Base-by-base conservation (phyloP, 805 yeast genomes). In the Lipomyces kockii region DNA sequence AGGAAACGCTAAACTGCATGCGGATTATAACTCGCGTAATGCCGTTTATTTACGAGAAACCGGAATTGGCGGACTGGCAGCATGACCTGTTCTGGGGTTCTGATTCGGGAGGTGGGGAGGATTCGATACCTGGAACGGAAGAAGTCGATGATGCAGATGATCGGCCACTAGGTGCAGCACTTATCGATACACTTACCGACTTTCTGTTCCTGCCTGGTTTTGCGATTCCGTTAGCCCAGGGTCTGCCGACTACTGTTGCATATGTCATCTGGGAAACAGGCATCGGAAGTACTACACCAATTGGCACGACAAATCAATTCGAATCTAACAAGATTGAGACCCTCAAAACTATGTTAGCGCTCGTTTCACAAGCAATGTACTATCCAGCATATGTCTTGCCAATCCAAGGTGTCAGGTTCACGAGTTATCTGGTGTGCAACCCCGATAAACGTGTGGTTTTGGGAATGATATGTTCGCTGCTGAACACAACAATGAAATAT, bases 191-290 rank as follows among this genome's bases (percentile, higher is more conserved):
- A 0, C 72, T 83, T 2, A 79, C 85, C 2, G 79, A 80, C 27
- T 76, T 89, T n/a, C 76, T 89, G 55, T 88, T 88, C 75, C 80
- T 82, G 51, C 80, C 82, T 11, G 86, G 85, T 0, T 89, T 89
- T 74, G 86, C 93, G 0, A 76, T 86, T 8, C 76, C 81, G 3
- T 66, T 61, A 27, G 66, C 8, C 7, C 56, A 12, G 27, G 68
- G 66, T 3, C 37, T 49, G 52, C 61, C 54, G 20, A 77, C 77
- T 35, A 77, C 79, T 6, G 71, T 76, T 3, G 83, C 83, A 29
- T 78, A 78, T 61, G 70, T 80, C 7, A 80, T 89, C 0, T 92
- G 97, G 97, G 96, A 90, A 72, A 86, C 89, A 2, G 97, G 97
- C 5, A 83, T 92, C 39, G 93, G 91, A 1, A 76, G 80, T 2